A percentile compares a stretch with the other conserved stretches of the same genome.
These are phyloP conservation scores for Parafenestella ontariensis DNA, from an alignment of 2,329 filamentous ascomycete genomes.

Conservation along the genomic window DNA sequence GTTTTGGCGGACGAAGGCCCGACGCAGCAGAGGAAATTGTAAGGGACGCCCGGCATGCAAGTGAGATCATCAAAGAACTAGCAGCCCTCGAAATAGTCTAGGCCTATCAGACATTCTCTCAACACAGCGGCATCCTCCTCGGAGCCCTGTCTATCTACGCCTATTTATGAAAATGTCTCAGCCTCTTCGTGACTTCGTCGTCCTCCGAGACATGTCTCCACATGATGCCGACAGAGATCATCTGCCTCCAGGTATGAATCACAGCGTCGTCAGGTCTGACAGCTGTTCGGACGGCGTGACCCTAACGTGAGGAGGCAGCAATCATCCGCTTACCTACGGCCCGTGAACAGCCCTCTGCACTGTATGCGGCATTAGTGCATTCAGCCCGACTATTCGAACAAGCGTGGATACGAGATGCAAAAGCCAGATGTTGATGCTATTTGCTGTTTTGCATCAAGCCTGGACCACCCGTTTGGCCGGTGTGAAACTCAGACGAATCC, in stretches of 20 bases:
- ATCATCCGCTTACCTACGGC: slow-evolving; percentile 28
- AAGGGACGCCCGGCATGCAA: slow-evolving; percentile 15
- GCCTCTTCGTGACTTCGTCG: slow-evolving; percentile 17
- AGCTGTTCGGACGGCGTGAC: slow-evolving; percentile 12
- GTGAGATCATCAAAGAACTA: slow-evolving; percentile 27
- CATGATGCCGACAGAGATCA: slow-evolving; percentile 8
- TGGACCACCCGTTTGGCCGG: slow-evolving; percentile 13
- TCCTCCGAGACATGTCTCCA: slow-evolving; percentile 12
- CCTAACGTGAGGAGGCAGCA: slow-evolving; percentile 6
- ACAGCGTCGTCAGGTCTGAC: slow-evolving; percentile 8
- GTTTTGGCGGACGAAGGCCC: slow-evolving; percentile 19
- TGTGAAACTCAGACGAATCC: background rate
- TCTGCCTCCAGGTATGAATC: slow-evolving; percentile 15
- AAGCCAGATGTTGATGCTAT: background rate
- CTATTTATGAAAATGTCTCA: slow-evolving; percentile 15
- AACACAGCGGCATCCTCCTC: slow-evolving; percentile 13
- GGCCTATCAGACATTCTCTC: slow-evolving; percentile 15
- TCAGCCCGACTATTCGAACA: slow-evolving; percentile 4
- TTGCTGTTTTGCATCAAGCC: slow-evolving; percentile 9
- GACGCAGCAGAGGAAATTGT: slow-evolving; percentile 12
- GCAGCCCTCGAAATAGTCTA: slow-evolving; percentile 4
- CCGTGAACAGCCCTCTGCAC: slow-evolving; percentile 21
- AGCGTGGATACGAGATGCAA: slow-evolving; percentile 11
- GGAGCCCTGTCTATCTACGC: slow-evolving; percentile 14
- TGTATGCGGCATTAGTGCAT: slow-evolving; percentile 1